Evolutionary conservation across 495 filamentous ascomycete species (phyloP).

Genomic region (Chaetomium fimeti): DNA sequence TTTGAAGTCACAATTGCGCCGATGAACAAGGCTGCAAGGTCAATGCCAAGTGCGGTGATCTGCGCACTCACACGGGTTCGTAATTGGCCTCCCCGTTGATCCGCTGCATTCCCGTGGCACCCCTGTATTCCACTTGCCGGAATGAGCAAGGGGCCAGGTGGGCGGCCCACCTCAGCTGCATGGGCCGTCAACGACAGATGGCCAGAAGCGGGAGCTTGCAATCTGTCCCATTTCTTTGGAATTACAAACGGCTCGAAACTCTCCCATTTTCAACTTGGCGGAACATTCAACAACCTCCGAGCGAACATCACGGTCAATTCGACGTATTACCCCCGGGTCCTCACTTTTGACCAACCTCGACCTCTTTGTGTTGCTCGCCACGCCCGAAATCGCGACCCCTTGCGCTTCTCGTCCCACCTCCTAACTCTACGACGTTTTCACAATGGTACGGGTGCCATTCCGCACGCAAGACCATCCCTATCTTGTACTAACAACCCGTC

Average conservation of each 20-base stretch:
- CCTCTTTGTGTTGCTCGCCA: neutral
- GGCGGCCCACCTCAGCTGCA: constrained; percentile 20
- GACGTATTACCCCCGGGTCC: no score
- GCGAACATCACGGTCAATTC: neutral
- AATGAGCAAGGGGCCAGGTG: constrained; percentile 9
- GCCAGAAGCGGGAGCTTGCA: constrained; percentile 30
- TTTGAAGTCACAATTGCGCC: neutral
- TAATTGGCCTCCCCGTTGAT: constrained; percentile 9
- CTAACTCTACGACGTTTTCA: constrained; percentile 9
- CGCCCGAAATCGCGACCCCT: neutral
- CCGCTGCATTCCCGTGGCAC: constrained; percentile 13
- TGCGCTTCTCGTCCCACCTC: neutral
- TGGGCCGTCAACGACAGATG: constrained; percentile 29
- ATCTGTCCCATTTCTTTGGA: constrained; percentile 32
- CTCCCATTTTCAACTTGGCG: neutral
- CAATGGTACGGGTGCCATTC: constrained; percentile 29
- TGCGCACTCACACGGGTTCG: neutral
- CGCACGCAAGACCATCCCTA: neutral
- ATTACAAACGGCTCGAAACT: neutral
- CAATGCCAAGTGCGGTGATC: constrained; percentile 1
- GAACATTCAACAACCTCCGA: neutral
- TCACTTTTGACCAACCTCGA: neutral
- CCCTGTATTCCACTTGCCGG: constrained; percentile 17
- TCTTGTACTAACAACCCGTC: neutral
- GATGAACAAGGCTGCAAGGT: neutral